A percentile compares a stretch with the other conserved stretches of the same genome.
Conservation (phyloP, 192 early-diverging fungal genomes). For the Phycomyces blakesleeanus region DNA sequence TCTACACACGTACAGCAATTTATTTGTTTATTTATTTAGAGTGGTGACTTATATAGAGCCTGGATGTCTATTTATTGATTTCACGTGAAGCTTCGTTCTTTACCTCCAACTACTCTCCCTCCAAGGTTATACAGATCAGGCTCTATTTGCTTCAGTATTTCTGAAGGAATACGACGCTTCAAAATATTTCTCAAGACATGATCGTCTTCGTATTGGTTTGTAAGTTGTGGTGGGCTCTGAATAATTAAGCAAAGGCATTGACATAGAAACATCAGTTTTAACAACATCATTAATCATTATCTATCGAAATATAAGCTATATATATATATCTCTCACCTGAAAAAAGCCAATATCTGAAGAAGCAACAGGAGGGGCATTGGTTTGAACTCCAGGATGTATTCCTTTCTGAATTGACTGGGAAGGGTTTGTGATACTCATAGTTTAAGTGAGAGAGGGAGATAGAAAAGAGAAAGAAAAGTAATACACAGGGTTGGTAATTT, state of each 20-base stretch:
- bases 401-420: no score
- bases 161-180: constrained; percentile 42
- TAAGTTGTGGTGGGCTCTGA: constrained; percentile 28
- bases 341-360: constrained; percentile 28
- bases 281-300: no score
- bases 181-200: constrained; percentile 45
- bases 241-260: no score
- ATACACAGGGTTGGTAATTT: no score
- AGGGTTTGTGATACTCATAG: no score
- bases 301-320: not conserved
- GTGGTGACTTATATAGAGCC: no score
- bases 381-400: no score
- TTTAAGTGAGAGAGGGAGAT: no score
- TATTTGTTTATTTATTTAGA: no score
- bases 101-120: constrained; percentile 29
- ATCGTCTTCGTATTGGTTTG: constrained; percentile 42
- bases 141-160: constrained; percentile 41
- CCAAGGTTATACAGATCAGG: constrained; percentile 44
- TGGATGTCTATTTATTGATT: not conserved
- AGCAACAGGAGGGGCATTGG: constrained; percentile 11
- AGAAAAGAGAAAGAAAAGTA: no score
- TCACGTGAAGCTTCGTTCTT: not conserved
- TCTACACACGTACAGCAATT: constrained; percentile 38
- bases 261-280: no score
- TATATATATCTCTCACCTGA: constrained; percentile 14